Evolutionary conservation across 179 eudicot species (phyloP).

Genomic region (Silene coronaria): DNA sequence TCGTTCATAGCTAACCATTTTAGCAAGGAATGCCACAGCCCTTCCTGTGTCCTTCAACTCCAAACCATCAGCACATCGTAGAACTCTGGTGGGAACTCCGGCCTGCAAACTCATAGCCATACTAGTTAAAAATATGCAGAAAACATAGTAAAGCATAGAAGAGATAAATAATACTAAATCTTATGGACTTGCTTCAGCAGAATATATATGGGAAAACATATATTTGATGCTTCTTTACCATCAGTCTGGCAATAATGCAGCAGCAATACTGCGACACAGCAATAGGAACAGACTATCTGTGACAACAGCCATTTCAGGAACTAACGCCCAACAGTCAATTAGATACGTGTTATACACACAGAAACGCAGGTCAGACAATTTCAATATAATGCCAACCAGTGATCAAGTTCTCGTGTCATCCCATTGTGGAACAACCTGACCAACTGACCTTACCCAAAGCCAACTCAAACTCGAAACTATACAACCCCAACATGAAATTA

Average conservation of each 20-base stretch:
- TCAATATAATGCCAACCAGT: no score
- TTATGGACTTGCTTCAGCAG: slow-evolving; percentile 1
- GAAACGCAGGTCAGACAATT: no score
- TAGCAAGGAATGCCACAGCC: slow-evolving; percentile 86
- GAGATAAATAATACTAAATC: neutral
- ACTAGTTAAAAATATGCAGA: neutral
- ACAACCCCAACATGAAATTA: no score
- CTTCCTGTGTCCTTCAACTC: slow-evolving; percentile 67
- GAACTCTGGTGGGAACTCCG: slow-evolving; percentile 62
- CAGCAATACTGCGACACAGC: neutral
- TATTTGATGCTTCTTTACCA: neutral
- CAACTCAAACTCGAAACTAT: no score
- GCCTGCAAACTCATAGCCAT: slow-evolving; percentile 38
- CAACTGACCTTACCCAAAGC: no score
- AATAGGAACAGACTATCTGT: no score
- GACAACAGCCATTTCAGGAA: neutral
- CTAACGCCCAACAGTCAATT: no score
- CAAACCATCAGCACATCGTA: slow-evolving; percentile 73
- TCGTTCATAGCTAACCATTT: slow-evolving; percentile 61
- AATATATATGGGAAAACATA: neutral
- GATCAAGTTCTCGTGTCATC: no score
- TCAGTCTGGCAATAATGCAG: neutral
- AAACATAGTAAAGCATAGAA: neutral
- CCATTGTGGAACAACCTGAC: no score
- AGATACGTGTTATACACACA: no score